A percentile compares a stretch with the other conserved stretches of the same genome.
Conservation (phyloP, 768 basidiomycete species). For the Boletus patriciae region DNA sequence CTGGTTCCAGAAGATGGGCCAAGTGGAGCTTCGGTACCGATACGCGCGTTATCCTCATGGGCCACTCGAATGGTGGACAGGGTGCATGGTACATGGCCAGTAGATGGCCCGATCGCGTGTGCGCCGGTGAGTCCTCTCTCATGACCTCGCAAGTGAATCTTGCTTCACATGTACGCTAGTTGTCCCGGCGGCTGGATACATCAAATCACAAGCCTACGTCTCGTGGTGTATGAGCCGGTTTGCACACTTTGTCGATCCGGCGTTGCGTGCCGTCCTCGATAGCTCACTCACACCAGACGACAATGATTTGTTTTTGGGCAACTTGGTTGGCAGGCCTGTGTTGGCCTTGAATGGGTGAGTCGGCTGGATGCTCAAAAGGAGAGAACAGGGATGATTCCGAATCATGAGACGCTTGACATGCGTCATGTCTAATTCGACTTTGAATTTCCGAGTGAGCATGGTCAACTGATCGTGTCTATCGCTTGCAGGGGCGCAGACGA, state of each 20-base stretch:
- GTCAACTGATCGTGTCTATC: background rate
- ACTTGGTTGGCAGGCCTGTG: conserved; percentile 66
- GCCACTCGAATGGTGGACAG: conserved; percentile 94
- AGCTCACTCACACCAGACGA: conserved; percentile 78
- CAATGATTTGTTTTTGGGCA: conserved; percentile 83
- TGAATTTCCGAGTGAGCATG: background rate
- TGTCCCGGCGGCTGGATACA: conserved; percentile 77
- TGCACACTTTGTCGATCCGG: conserved; percentile 77
- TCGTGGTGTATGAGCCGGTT: conserved; percentile 70
- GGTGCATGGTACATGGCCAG: conserved; percentile 81
- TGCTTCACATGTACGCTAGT: conserved; percentile 38
- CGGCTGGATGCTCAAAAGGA: background rate
- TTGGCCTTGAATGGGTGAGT: conserved; percentile 78
- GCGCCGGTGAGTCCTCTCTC: conserved; percentile 48
- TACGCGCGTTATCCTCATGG: conserved; percentile 64
- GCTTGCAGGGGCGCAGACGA: conserved; percentile 66
- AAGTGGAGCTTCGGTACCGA: conserved; percentile 39
- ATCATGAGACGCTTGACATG: background rate
- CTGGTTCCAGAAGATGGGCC: conserved; percentile 36
- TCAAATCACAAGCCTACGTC: conserved; percentile 87
- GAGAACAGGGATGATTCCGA: background rate
- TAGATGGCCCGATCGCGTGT: conserved; percentile 72
- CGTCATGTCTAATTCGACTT: background rate
- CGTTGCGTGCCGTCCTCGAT: conserved; percentile 68
- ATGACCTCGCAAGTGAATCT: background rate